Percentiles rank a stretch among this genome's conserved stretches.
Conservation (phyloP, 75 land plant species). For the Isoetes taiwanensis region DNA sequence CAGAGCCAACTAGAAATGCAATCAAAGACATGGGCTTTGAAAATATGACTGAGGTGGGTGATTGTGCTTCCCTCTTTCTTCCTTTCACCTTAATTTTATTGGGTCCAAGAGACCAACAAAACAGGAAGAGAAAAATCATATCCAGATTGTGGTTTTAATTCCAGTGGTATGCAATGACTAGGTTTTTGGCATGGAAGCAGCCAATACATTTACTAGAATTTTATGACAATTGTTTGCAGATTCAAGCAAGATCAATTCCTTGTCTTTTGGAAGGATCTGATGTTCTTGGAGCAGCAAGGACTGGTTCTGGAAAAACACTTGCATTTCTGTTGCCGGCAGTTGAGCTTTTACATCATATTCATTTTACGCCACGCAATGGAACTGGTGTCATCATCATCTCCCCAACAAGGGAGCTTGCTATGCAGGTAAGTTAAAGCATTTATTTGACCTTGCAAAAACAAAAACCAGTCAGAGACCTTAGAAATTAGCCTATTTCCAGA, state of each 20-base stretch:
- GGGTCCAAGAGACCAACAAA: no score
- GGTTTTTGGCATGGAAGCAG: no score
- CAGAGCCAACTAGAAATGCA: slow-evolving; percentile 62
- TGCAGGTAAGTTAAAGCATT: no score
- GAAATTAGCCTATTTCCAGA: no score
- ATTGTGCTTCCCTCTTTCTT: neutral
- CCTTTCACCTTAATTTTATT: neutral
- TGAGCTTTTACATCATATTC: slow-evolving; percentile 55
- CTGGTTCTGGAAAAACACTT: slow-evolving; percentile 93
- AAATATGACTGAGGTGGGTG: slow-evolving; percentile 74
- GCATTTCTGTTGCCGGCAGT: slow-evolving; percentile 83
- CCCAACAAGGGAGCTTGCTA: slow-evolving; percentile 93
- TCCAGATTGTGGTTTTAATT: no score
- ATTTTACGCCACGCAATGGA: slow-evolving; percentile 76
- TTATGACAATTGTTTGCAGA: no score
- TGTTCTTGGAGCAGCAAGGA: slow-evolving; percentile 92
- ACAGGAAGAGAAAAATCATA: no score
- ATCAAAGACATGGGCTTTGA: slow-evolving; percentile 64
- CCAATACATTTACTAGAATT: no score
- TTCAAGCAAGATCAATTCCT: slow-evolving; percentile 80
- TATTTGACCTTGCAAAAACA: no score
- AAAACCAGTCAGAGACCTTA: no score
- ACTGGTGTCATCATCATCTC: slow-evolving; percentile 86
- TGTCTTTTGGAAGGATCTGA: slow-evolving; percentile 58
- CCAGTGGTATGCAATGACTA: no score